Base-by-base conservation (phyloP, 2,329 filamentous ascomycete species). In the Penicillium expansum region DNA sequence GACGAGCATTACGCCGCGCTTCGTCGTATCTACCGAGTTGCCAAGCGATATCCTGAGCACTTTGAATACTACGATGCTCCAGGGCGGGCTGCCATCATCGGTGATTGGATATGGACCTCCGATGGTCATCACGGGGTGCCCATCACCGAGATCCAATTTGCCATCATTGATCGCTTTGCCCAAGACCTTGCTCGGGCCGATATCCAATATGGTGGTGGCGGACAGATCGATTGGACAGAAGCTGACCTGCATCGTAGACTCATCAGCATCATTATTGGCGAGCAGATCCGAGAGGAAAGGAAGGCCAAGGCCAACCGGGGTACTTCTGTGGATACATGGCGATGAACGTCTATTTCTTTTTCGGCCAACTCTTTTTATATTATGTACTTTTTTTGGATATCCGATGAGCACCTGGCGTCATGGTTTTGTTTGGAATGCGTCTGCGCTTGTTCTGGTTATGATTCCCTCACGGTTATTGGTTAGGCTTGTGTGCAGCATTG, bases 231-330 rank as follows among this genome's bases (percentile, higher is more conserved):
- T 50, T 80, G 77, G 77, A 74, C 67, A 27, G 76, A 77, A 42
- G 73, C 76, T 47, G 75, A 80, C 42, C 62, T 80, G 55, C 71
- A 76, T 56, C 70, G 70, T 62, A 68, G 76, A 60, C 64, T 80
- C 56, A 76, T 78, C 56, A 77, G 77, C 56, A 71, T 80, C 54
- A 77, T 79, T 29, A 75, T 79, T 65, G 77, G 77, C 33, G 77
- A 79, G 61, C 74, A 76, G 56, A 73, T 79, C 48, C 69, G 77
- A 64, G 69, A 70, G 51, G 76, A 78, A 57, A 63, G 65, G 55
- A 76, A 73, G 58, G 65, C 64, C 53, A 68, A 67, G 56, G 61
- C 60, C 27, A 52, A 60, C 47, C 66, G 66, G 45, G 60, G 61
- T 41, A 56, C 61, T 32, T 68, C 66, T 35, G 58, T 65, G 30